Base-by-base conservation (phyloP, 768 basidiomycete genomes). In the Kwoniella heveanensis region DNA sequence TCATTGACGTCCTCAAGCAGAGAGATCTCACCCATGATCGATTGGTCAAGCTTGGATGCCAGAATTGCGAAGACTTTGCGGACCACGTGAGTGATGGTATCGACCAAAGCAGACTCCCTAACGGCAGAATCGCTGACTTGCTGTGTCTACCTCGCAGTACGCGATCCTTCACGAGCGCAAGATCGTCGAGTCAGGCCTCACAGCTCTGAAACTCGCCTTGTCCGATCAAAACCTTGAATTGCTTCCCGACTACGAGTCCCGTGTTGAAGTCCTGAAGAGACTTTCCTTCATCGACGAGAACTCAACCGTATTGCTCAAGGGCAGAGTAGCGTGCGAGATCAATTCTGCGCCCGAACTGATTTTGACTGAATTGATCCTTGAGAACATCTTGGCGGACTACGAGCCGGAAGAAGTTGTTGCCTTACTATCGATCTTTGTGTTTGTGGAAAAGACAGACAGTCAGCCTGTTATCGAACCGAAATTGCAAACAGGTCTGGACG, bases 321-420 rank as follows among this genome's bases (percentile, higher is more conserved):
- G 96, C 19, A 87, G 96, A 53, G 96, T 99, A 17, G 96, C 96
- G 30, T 99, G 96, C 83, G 96, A 99, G 94, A 98, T 99, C 77
- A 99, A 99, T 78, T 97, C 95, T 7, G 91, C 90, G n/a, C 92
- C 91, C 66, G 96, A 98, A 73, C 89, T 99, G 25, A 86, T 99
- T 52, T 83, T 98, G 51, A 99, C 96, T 0, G 96, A 99, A 74
- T 86, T 99, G 54, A 95, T 99, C 59, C 85, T 98, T 55, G 96
- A 99, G 75, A 99, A 99, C 75, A 90, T 90, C 0, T 83, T 98
- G 27, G 91, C 92, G 6, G 82, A 83, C 15, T 98, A 91, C 77
- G 92, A 92, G 50, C 91, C 96, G 0, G 92, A 92, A 79, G 96
- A 98, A 81, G 92, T 95, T 54, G 96, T 95, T 44, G 94, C 96